phyloP scores from a whole-genome alignment of 352 stramenopile species.

The Globisporangium recalcitrans region DNA sequence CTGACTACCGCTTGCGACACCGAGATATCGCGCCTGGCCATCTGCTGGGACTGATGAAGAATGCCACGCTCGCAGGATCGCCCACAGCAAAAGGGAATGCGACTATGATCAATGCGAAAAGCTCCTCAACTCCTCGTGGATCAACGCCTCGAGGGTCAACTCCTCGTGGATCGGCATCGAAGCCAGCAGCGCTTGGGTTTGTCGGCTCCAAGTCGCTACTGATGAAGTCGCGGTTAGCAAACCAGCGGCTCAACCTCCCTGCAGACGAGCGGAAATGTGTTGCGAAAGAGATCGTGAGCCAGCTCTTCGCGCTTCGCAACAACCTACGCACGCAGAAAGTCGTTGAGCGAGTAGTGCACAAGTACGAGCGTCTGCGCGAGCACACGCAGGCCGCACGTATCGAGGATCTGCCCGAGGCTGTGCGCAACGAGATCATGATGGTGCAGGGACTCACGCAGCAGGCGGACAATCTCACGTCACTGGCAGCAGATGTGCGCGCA shows the following conservation, averaged over 20 bases:
- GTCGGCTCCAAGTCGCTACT: constrained; percentile 39
- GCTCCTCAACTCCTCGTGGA: not conserved
- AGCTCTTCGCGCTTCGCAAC: constrained; percentile 34
- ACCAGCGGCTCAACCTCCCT: constrained; percentile 29
- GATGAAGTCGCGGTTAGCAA: constrained; percentile 40
- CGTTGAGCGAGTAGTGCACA: constrained; percentile 64
- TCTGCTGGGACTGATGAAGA: constrained; percentile 52
- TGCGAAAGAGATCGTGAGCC: constrained; percentile 48
- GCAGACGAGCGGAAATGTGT: constrained; percentile 37
- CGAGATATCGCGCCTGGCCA: constrained; percentile 60
- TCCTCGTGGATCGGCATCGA: not conserved
- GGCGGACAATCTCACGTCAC: constrained; percentile 33
- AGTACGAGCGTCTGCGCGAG: constrained; percentile 61
- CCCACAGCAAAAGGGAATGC: constrained; percentile 20
- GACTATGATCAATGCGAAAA: not conserved
- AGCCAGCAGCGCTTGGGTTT: not conserved
- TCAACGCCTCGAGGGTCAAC: constrained; percentile 2
- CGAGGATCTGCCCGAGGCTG: constrained; percentile 45
- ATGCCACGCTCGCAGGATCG: constrained; percentile 10
- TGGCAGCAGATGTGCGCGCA: constrained; percentile 70
- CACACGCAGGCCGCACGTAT: constrained; percentile 43
- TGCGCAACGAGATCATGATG: constrained; percentile 35
- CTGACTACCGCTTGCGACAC: constrained; percentile 73
- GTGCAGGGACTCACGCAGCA: constrained; percentile 7
- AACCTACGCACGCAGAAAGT: constrained; percentile 46